These are phyloP conservation scores for Cetraspora pellucida DNA, from an alignment of 192 early-diverging fungal species.

Conservation along the genomic window DNA sequence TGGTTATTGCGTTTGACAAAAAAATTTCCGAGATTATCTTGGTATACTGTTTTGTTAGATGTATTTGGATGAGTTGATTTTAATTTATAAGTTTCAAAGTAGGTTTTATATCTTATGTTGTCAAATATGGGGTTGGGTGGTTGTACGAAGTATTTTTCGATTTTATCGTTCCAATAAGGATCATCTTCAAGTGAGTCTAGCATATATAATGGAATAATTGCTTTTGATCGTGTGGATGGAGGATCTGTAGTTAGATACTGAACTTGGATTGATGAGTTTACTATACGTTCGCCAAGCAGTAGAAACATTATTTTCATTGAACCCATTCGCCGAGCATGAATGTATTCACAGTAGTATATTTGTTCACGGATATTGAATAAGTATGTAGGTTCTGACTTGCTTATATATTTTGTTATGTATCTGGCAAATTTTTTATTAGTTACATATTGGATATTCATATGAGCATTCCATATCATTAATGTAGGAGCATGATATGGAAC, in stretches of 20 bases:
- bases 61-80: neutral
- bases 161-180: slow-evolving; percentile 7
- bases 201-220: neutral
- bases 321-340: too few relatives aligned
- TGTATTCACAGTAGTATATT: too few relatives aligned
- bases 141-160: too few relatives aligned
- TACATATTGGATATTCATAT: slow-evolving; percentile 4
- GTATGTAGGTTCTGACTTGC: slow-evolving; percentile 1
- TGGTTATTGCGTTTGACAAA: neutral
- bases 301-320: too few relatives aligned
- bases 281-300: too few relatives aligned
- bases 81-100: neutral
- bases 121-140: neutral
- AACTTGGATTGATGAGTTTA: slow-evolving; percentile 14
- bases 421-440: neutral
- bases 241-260: neutral
- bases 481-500: neutral
- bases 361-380: neutral
- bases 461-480: slow-evolving; percentile 4
- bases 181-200: neutral
- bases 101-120: neutral
- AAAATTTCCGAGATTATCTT: neutral
- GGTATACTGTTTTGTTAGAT: neutral
- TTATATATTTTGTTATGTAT: slow-evolving; percentile 6
- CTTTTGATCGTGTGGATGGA: neutral